Evolutionary conservation across 208 protist species (phyloP).

Genomic region (Naegleria lovaniensis): DNA sequence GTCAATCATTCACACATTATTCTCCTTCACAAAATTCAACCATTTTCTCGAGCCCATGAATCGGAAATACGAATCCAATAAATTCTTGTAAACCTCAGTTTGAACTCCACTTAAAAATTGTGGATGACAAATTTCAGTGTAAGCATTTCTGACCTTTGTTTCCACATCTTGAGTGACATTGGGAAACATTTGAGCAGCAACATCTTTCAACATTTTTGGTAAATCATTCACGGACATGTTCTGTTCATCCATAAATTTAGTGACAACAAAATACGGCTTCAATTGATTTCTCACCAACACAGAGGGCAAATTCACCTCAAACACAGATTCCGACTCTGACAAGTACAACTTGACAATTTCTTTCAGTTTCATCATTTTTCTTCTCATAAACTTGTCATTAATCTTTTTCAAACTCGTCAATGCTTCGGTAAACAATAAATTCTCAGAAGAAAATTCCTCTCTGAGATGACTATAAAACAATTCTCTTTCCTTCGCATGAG

Average conservation of each 20-base stretch:
- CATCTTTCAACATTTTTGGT: background rate
- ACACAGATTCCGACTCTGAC: background rate
- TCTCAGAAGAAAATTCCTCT: background rate
- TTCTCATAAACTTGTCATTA: background rate
- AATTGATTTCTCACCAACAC: background rate
- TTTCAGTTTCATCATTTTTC: background rate
- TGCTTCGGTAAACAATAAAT: background rate
- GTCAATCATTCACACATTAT: no score
- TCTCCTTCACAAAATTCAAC: background rate
- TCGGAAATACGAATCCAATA: background rate
- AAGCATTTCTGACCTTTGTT: background rate
- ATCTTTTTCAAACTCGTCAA: background rate
- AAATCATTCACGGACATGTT: background rate
- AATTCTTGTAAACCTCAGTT: background rate
- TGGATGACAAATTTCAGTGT: background rate
- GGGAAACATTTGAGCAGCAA: background rate
- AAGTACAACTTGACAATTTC: background rate
- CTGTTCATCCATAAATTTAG: background rate
- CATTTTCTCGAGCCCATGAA: background rate
- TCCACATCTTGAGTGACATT: background rate
- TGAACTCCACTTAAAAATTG: background rate
- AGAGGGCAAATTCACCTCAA: background rate
- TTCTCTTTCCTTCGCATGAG: background rate
- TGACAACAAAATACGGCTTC: background rate
- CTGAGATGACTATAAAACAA: background rate